These are phyloP conservation scores for Saturnispora besseyi DNA, from an alignment of 805 yeast genomes.

Conservation along the genomic window DNA sequence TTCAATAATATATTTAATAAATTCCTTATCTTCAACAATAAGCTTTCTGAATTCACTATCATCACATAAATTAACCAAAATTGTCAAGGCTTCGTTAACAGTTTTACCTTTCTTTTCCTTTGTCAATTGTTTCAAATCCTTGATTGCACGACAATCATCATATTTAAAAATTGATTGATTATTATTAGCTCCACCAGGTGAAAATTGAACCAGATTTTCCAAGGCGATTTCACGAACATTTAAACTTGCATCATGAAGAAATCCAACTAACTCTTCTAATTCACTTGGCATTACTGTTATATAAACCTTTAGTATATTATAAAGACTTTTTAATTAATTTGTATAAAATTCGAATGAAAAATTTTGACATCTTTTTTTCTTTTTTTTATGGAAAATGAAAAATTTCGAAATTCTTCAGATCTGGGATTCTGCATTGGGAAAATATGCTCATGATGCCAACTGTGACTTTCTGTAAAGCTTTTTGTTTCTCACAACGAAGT, in stretches of 20 bases:
- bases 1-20: slow-evolving; percentile 39
- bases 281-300: slow-evolving; percentile 13
- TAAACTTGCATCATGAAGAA: slow-evolving; percentile 73
- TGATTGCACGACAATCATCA: slow-evolving; percentile 61
- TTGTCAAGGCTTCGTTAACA: slow-evolving; percentile 64
- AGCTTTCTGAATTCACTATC: slow-evolving; percentile 53
- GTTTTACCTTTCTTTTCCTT: slow-evolving; percentile 44
- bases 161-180: slow-evolving; percentile 57
- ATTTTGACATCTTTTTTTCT: no score
- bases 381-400: no score
- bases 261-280: slow-evolving; percentile 48
- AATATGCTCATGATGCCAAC: not conserved
- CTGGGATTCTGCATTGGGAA: not conserved
- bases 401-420: not conserved
- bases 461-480: slow-evolving; percentile 19
- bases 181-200: slow-evolving; percentile 51
- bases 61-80: slow-evolving; percentile 75
- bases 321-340: not conserved
- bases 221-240: slow-evolving; percentile 77
- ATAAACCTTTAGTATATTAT: not conserved
- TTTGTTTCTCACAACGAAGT: slow-evolving; percentile 26
- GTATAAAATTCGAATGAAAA: not conserved
- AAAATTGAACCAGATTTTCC: slow-evolving; percentile 73
- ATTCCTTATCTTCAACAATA: slow-evolving; percentile 56
- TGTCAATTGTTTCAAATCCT: slow-evolving; percentile 57